Base-by-base conservation (phyloP, 768 basidiomycete genomes). In the Crassisporium funariophilum region DNA sequence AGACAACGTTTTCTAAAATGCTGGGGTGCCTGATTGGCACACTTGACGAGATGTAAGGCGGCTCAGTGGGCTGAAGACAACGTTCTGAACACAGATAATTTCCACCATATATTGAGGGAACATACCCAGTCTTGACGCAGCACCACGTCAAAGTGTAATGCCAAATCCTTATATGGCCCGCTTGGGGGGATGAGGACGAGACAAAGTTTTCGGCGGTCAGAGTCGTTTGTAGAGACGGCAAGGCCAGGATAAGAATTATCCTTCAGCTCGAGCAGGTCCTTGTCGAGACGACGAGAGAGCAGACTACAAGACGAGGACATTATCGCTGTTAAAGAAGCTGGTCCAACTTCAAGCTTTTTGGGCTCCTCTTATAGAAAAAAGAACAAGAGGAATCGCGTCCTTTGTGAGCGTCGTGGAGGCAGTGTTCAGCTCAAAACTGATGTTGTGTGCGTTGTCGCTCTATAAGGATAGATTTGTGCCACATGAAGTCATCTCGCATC, bases 191-290 rank as follows among this genome's bases (percentile, higher is more conserved):
- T 72, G n/a, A 76, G 65, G 13, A 75, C 65, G 11, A 76, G 58
- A 46, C 74, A 77, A 43, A 77, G 63, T 47, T 66, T 63, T 47
- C 65, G 66, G 35, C 74, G 56, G 56, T 76, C 56, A 35, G 66
- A 65, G 53, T 77, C 74, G 52, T 75, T 62, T 55, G 57, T 62
- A 58, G 68, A 73, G 58, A 75, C 61, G 45, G 58, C 52, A 44
- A 76, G 69, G 19, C 74, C 75, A 35, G 73, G 74, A 41, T 76
- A 75, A 8, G 74, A 72, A 4, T 67, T 58, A 29, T 69, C 69
- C 29, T 59, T 56, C 16, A 76, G 64, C 57, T 76, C 75, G 6
- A 61, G 63, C 31, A 76, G 61, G 55, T 76, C 74, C 31, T 62
- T 64, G 27, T 69, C n/a, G n/a, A n/a, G 55, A 12, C 75, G 64